A percentile compares a stretch with the other conserved stretches of the same genome.
Conservation (phyloP, 768 basidiomycete genomes). For the Lactarius hengduanensis region DNA sequence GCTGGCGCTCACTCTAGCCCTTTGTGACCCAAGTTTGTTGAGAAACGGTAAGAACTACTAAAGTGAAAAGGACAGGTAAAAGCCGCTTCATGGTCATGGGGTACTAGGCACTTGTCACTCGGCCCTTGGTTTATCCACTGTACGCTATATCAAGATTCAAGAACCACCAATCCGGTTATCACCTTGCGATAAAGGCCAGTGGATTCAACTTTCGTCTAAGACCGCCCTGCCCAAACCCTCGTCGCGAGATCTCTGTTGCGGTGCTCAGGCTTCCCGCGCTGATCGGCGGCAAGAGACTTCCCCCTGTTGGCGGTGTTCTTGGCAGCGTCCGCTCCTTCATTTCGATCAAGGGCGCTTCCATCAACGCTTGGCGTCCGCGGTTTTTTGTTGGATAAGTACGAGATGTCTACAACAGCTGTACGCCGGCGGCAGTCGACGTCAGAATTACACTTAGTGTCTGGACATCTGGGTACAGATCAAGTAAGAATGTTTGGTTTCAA, state of each 20-base stretch:
- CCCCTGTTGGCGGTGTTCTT: slow-evolving; percentile 37
- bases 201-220: too few species aligned
- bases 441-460: slow-evolving; percentile 55
- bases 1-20: neutral
- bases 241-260: too few species aligned
- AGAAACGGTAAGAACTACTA: neutral
- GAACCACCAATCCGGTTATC: too few species aligned
- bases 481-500: slow-evolving; percentile 52
- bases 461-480: slow-evolving; percentile 63
- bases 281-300: slow-evolving; percentile 42
- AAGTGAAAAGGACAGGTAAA: too few species aligned
- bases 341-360: neutral
- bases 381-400: slow-evolving; percentile 29
- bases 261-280: slow-evolving; percentile 26
- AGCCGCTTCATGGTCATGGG: too few species aligned
- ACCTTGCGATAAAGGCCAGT: too few species aligned
- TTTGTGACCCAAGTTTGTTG: neutral
- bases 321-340: slow-evolving; percentile 40
- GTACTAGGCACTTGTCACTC: too few species aligned
- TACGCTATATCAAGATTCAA: too few species aligned
- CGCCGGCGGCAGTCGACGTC: neutral
- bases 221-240: slow-evolving; percentile 28
- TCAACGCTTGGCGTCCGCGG: slow-evolving; percentile 52
- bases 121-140: too few species aligned
- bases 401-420: neutral